Evolutionary conservation across 2,329 filamentous ascomycete species (phyloP).

Genomic region (Xylariaceae sp.): DNA sequence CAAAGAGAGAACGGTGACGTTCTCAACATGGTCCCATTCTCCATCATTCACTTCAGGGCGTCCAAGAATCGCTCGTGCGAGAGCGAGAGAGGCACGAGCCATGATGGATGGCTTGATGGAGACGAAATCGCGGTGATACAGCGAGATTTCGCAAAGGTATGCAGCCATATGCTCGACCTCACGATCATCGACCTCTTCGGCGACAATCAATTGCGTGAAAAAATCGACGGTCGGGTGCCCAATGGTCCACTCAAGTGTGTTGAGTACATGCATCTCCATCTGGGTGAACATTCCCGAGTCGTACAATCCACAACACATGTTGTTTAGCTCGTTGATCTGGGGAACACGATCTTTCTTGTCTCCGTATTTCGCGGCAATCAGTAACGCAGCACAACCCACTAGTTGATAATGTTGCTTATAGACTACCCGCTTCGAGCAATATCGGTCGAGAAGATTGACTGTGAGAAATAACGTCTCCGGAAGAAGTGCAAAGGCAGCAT

Average conservation of each 20-base stretch:
- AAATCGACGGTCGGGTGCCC: conserved; percentile 94
- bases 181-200: conserved; percentile 71
- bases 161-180: conserved; percentile 93
- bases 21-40: conserved; percentile 72
- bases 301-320: conserved; percentile 98
- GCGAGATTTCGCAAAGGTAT: conserved; percentile 90
- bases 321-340: conserved; percentile 93
- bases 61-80: conserved; percentile 81
- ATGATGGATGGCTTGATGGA: conserved; percentile 87
- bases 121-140: conserved; percentile 97
- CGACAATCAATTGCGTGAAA: conserved; percentile 82
- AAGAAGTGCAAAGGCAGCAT: conserved; percentile 88
- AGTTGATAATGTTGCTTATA: conserved; percentile 99
- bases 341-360: conserved; percentile 99
- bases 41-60: conserved; percentile 71
- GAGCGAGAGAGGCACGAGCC: conserved; percentile 79
- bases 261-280: conserved; percentile 99
- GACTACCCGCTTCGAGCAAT: conserved; percentile 95
- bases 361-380: conserved; percentile 97
- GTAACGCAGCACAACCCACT: conserved; percentile 89
- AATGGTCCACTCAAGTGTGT: conserved; percentile 93
- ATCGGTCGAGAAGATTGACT: conserved; percentile 92
- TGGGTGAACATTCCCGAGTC: conserved; percentile 99
- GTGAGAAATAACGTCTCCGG: conserved; percentile 95
- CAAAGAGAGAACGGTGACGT: conserved; percentile 57